phyloP scores from a whole-genome alignment of 1,284 basidiomycete genomes.

The Cryptococcus jaspeensis region DNA sequence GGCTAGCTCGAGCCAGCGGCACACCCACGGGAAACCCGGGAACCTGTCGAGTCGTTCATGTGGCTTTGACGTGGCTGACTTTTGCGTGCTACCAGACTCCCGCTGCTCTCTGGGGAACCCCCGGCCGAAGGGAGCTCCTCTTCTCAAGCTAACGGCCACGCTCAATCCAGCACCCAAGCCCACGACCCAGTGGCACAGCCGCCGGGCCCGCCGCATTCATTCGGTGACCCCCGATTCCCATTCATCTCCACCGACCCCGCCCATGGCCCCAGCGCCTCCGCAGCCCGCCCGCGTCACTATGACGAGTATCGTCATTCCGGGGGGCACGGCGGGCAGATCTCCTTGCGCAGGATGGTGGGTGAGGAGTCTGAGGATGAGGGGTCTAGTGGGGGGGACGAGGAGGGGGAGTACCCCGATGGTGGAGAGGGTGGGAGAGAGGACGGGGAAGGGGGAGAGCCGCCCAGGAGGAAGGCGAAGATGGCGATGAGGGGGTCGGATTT shows the following conservation, averaged over 20 bases:
- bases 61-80: too few relatives aligned
- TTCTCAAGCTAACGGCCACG: neutral
- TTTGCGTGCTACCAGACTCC: slow-evolving; percentile 7
- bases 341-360: slow-evolving; percentile 10
- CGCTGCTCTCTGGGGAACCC: slow-evolving; percentile 6
- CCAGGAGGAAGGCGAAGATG: neutral
- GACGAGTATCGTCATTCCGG: neutral
- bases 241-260: slow-evolving; percentile 16
- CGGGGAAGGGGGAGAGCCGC: too few relatives aligned
- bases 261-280: neutral
- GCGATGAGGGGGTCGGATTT: slow-evolving; percentile 9
- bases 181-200: neutral
- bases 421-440: neutral
- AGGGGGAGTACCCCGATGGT: neutral
- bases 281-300: neutral
- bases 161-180: neutral
- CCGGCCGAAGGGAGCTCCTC: neutral
- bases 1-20: neutral
- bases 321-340: slow-evolving; percentile 8
- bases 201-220: neutral
- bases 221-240: slow-evolving; percentile 19
- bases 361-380: slow-evolving; percentile 24
- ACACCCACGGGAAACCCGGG: too few relatives aligned
- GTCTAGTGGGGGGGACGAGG: slow-evolving; percentile 16
- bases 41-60: too few relatives aligned